Base-by-base conservation (phyloP, 2,329 filamentous ascomycete species). In the Alternaria brassicicola region DNA sequence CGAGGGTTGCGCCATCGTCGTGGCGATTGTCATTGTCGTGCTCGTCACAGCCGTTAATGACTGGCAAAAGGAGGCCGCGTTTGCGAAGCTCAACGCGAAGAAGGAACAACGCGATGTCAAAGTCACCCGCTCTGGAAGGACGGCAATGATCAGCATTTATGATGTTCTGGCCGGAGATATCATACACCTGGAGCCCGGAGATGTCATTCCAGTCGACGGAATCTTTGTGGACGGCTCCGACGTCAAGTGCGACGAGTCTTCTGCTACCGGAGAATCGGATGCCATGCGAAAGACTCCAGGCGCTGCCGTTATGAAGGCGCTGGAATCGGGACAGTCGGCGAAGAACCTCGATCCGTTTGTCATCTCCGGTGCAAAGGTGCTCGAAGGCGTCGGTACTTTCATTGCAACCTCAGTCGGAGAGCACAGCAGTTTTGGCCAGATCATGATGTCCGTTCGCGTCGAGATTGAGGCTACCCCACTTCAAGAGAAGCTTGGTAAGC, bases 241-340 rank as follows among this genome's bases (percentile, higher is more conserved):
- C 46, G 76, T 90, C 52, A 86, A 88, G 73, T 91, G 88, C 66
- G 89, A 91, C 65, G 89, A 91, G 70, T 90, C 88, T 1, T 90
- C 88, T 9, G 87, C 87, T 1, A 91, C 89, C 3, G 89, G 89
- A 63, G 89, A 91, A 72, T 90, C 88, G 0, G 88, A 91, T 68
- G 83, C 88, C 31, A 84, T 91, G 71, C 87, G 86, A 72, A 91
- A 92, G 77, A 85, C 83, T 0, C 74, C 80, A 5, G 88, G 84
- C 12, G 81, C 86, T 17, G 84, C 86, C 59, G 86, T 87, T 35
- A 87, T 84, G 78, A 78, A 83, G 36, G 79, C 81, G 3, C 80
- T 89, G 26, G 78, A 84, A 47, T 80, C 82, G 8, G 82, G 85
- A 5, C 66, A 71, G 15, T 80, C 79, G 1, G 81, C 78, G 1